Evolutionary conservation across 2,329 filamentous ascomycete genomes (phyloP).

Genomic region (Colletotrichum siamense): DNA sequence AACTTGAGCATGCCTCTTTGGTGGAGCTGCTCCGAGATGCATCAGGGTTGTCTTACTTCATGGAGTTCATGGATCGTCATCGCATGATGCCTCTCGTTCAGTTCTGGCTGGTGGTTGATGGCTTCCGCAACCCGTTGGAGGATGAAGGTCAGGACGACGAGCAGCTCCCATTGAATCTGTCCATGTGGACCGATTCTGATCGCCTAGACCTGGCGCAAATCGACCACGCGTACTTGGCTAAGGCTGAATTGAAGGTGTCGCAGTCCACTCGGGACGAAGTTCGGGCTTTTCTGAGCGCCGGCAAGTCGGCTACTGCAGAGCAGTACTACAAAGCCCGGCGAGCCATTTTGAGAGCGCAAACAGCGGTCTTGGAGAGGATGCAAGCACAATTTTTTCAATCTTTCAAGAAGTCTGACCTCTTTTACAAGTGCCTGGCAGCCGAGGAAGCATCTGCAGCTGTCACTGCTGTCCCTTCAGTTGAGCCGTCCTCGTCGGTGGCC

Average conservation of each 20-base stretch:
- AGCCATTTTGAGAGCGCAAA: constrained; percentile 83
- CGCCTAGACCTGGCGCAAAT: constrained; percentile 89
- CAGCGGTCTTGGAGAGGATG: constrained; percentile 83
- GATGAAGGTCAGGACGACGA: constrained; percentile 77
- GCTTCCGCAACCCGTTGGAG: constrained; percentile 92
- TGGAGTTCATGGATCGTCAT: constrained; percentile 99
- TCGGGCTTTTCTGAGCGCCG: constrained; percentile 78
- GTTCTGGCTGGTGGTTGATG: constrained; percentile 98
- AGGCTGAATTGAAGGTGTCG: constrained; percentile 80
- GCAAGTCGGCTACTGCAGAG: constrained; percentile 74
- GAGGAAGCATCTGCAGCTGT: constrained; percentile 68
- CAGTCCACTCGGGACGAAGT: constrained; percentile 73
- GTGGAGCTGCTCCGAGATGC: constrained; percentile 89
- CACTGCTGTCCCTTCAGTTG: neutral
- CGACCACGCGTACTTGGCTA: constrained; percentile 85
- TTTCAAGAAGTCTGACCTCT: constrained; percentile 93
- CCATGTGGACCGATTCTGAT: constrained; percentile 83
- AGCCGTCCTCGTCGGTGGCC: neutral
- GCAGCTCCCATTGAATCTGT: constrained; percentile 63
- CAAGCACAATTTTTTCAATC: constrained; percentile 78
- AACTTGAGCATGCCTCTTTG: constrained; percentile 76
- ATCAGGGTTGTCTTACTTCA: constrained; percentile 94
- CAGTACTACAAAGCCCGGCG: constrained; percentile 86
- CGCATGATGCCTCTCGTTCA: constrained; percentile 88
- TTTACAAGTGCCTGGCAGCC: constrained; percentile 93